Evolutionary conservation across 1,284 basidiomycete genomes (phyloP), one percentile per base, ranked within the genome.

Genomic region (Moesziomyces parantarcticus): DNA sequence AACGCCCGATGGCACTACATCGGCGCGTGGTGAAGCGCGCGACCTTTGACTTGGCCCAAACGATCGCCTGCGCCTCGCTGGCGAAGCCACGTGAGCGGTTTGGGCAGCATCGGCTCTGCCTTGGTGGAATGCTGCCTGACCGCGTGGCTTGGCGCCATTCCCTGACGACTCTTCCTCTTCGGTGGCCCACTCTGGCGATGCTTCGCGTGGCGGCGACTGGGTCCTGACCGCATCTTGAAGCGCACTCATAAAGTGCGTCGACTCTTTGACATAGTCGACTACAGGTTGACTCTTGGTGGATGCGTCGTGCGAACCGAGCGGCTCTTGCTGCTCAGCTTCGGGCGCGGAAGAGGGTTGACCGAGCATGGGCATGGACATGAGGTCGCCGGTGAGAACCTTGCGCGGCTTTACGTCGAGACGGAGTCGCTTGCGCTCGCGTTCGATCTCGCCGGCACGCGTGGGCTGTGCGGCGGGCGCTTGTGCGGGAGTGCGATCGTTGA

Each of bases 351-450:
- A 41, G 29, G 69, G 6, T n/a, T 40, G 43, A 29, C 50, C 53
- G 6, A 68, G 58, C 50, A 40, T 62, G 11, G 58, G 61, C 70
- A 73, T 64, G 10, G 48, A 47, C 65, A 73, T 68, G 20, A 73
- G 58, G 41, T 73, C 70, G 29, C 70, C 65, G 2, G 60, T 67
- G 32, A 73, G 21, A 3, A 65, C 72, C 32, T 63, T 66, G 53
- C 72, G 54, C 14, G 67, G 72, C 43, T 47, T 60, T 46, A 63
- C 59, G 34, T 67, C 68, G 14, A 78, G 53, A 3, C 78, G 64
- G 8, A 78, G 63, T 23, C 78, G 70, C 44, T 79, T 79, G 50
- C 63, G 67, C 42, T 72, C 67, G 16, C 69, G 73, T 39, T 65
- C 53, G n/a, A 73, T 42, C 22, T 70, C 66, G 5, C 36, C 70